phyloP scores from a whole-genome alignment of 495 filamentous ascomycete species.

The Viridothelium virens region DNA sequence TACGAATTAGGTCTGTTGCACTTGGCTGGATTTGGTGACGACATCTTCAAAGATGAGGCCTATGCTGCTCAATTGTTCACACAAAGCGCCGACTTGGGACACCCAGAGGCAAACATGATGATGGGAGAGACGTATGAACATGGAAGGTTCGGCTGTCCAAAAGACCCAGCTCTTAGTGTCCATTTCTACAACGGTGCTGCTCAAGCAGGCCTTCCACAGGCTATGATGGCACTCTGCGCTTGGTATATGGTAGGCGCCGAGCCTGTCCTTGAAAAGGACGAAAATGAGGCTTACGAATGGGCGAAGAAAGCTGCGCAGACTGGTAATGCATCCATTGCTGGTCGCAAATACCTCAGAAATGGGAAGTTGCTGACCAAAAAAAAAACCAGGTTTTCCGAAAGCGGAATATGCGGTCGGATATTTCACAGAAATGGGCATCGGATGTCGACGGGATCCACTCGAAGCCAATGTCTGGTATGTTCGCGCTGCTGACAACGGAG shows the following conservation, averaged over 20 bases:
- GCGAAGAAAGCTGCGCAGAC: slow-evolving; percentile 74
- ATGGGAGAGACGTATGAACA: slow-evolving; percentile 98
- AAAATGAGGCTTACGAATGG: slow-evolving; percentile 96
- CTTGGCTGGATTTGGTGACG: slow-evolving; percentile 81
- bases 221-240: slow-evolving; percentile 98
- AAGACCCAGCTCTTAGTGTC: slow-evolving; percentile 86
- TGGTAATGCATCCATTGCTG: slow-evolving; percentile 44
- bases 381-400: slow-evolving; percentile 65
- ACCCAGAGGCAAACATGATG: slow-evolving; percentile 71
- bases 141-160: slow-evolving; percentile 75
- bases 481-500: slow-evolving; percentile 84
- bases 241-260: slow-evolving; percentile 98
- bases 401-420: slow-evolving; percentile 93
- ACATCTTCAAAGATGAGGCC: slow-evolving; percentile 78
- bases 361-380: not conserved
- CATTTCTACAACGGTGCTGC: slow-evolving; percentile 96
- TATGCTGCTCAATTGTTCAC: slow-evolving; percentile 95
- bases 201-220: slow-evolving; percentile 68
- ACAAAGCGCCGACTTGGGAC: slow-evolving; percentile 84
- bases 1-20: slow-evolving; percentile 86
- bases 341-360: no score
- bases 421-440: slow-evolving; percentile 98
- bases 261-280: slow-evolving; percentile 87
- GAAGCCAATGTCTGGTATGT: slow-evolving; percentile 99
- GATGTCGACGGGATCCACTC: slow-evolving; percentile 82